Conservation (phyloP, 2,329 filamentous ascomycete species). For the Paramyrothecium sp. region DNA sequence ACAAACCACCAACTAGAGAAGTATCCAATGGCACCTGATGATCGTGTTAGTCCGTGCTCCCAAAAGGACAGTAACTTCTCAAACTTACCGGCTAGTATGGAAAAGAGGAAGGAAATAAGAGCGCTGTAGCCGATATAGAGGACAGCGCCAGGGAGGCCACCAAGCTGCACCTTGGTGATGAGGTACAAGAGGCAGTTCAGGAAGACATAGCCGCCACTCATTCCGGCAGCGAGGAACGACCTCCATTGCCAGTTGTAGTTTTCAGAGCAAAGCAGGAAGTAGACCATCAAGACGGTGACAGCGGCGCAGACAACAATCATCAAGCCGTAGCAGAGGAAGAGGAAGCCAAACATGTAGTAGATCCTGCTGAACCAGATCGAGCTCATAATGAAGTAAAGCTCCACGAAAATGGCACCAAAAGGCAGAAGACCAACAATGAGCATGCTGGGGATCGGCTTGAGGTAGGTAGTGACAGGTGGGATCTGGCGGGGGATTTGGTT, state of each 20-base stretch:
- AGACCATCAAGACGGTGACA: conserved; percentile 90
- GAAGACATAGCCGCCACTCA: conserved; percentile 90
- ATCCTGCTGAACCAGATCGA: conserved; percentile 98
- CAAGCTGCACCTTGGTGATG: conserved; percentile 81
- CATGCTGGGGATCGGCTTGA: conserved; percentile 85
- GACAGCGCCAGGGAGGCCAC: conserved; percentile 80
- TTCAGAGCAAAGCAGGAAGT: conserved; percentile 93
- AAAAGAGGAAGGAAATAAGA: conserved; percentile 86
- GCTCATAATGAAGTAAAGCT: conserved; percentile 99
- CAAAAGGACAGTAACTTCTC: not conserved
- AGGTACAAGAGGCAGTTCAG: conserved; percentile 89
- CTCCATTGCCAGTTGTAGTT: conserved; percentile 99
- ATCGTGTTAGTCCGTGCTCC: conserved; percentile 11
- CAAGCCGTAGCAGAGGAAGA: conserved; percentile 94
- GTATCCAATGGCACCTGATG: conserved; percentile 86
- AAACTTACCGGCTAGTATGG: conserved; percentile 84
- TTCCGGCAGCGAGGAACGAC: conserved; percentile 86
- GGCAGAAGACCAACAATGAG: conserved; percentile 88
- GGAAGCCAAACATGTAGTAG: conserved; percentile 99
- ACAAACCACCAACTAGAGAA: conserved; percentile 94
- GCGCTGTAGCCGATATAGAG: conserved; percentile 92
- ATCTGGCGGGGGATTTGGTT: conserved; percentile 99
- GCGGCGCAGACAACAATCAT: conserved; percentile 96
- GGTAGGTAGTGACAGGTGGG: conserved; percentile 77
- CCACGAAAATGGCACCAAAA: conserved; percentile 95